Base-by-base conservation (phyloP, 306 rosid species). In the Cajanus cajan region DNA sequence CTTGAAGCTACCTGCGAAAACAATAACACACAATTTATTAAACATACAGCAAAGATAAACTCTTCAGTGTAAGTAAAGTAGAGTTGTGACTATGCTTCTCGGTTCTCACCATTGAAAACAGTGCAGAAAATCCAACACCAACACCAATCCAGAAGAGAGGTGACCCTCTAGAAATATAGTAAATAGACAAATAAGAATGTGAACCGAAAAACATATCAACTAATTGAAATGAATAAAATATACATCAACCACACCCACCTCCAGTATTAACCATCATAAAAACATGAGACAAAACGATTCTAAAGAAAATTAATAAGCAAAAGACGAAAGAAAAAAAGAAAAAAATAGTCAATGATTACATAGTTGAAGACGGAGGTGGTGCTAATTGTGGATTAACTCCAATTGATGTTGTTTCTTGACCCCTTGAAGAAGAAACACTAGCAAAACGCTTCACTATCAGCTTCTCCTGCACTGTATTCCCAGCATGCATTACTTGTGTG, bases 101-200 rank as follows among this genome's bases (percentile, higher is more conserved):
- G 93, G 72, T 85, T 85, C 98, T 90, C 88, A 96, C 99, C 93
- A 88, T 73, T 77, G 99, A 87, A 85, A 93, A 96, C 7, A 96
- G 76, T 44, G 94, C 98, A 45, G 99, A 93, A 54, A 96, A 85
- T 76, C 93, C 99, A 85, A 96, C 99, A 67, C 99, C 99, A 74
- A 93, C 93, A 2, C 96, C 94, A 51, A 96, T 88, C 99, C 99
- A 93, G 78, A 96, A 93, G 68, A 96, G 92, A 45, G 98, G 99
- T 5, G 99, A 90, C 70, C 98, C 99, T 58, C 99, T 96, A 70
- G 52, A 85, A 79, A 73, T 22, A 80, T 52, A 59, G 78, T 52
- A 40, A 84, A 67, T 8, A 84, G 50, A 7, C 68, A 62, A 72
- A 48, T 55, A 79, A 39, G n/a, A 82, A 78, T 63, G 21, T 1